Evolutionary conservation across 768 basidiomycete genomes (phyloP).

Genomic region (Termitomyces sp.): DNA sequence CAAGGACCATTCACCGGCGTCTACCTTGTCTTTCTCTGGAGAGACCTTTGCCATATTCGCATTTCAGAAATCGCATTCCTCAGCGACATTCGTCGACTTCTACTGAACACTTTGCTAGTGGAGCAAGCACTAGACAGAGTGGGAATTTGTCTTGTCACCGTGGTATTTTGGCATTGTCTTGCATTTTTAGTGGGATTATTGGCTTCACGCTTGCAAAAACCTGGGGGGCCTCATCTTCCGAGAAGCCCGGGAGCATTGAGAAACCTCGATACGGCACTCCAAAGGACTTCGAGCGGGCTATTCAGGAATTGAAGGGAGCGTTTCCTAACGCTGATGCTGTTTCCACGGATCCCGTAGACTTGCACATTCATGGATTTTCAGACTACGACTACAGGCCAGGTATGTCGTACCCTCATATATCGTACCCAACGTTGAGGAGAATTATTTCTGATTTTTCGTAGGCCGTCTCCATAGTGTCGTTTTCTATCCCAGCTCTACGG

Average conservation of each 20-base stretch:
- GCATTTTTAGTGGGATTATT: conserved; percentile 9
- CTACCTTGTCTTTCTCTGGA: background rate
- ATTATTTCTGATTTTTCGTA: background rate
- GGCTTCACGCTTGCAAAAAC: conserved; percentile 11
- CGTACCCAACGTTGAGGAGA: background rate
- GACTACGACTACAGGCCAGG: conserved; percentile 45
- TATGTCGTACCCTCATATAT: conserved; percentile 23
- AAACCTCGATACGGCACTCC: conserved; percentile 40
- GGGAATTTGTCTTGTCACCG: background rate
- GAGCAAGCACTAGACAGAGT: background rate
- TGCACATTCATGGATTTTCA: conserved; percentile 51
- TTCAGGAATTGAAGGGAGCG: conserved; percentile 37
- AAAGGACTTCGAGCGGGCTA: conserved; percentile 46
- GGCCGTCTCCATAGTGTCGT: conserved; percentile 45
- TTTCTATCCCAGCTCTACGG: conserved; percentile 62
- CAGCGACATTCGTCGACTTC: background rate
- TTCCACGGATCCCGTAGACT: conserved; percentile 46
- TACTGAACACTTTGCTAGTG: background rate
- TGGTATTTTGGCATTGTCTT: conserved; percentile 5
- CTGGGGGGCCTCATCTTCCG: background rate
- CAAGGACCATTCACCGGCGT: background rate
- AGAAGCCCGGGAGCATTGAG: background rate
- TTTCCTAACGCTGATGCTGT: conserved; percentile 34
- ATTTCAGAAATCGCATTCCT: background rate
- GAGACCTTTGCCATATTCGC: background rate